Percentiles rank a stretch among this genome's conserved stretches.
Evolutionary conservation across 108 stramenopile genomes (phyloP).

Genomic region (Fragilariopsis cylindrus): DNA sequence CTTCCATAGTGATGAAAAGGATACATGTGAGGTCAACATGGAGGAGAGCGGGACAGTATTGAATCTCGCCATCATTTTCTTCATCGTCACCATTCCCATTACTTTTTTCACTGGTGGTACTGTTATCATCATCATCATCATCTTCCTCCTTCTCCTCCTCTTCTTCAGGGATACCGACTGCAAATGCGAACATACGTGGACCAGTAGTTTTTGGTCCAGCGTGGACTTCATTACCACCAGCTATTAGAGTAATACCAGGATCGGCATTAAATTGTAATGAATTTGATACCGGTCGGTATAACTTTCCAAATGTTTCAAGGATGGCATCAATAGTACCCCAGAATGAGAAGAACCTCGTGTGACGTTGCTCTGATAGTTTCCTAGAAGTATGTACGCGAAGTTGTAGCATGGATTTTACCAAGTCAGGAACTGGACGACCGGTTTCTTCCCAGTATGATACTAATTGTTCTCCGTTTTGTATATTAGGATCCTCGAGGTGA

Average conservation of each 20-base stretch:
- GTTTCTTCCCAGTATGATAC: conserved; percentile 25
- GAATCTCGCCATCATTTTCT: conserved; percentile 65
- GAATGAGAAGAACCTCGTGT: conserved; percentile 39
- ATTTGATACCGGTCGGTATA: conserved; percentile 51
- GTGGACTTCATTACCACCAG: conserved; percentile 75
- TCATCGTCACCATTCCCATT: conserved; percentile 29
- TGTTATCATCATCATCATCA: conserved; percentile 6
- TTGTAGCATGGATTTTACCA: conserved; percentile 27
- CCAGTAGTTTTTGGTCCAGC: conserved; percentile 54
- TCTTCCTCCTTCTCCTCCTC: background rate
- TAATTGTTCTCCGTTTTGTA: conserved; percentile 32
- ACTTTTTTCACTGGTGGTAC: background rate
- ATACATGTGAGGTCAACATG: conserved; percentile 67
- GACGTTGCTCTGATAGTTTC: conserved; percentile 15
- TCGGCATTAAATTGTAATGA: conserved; percentile 23
- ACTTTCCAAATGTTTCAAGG: conserved; percentile 57
- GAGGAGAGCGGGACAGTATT: conserved; percentile 64
- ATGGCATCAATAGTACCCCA: conserved; percentile 38
- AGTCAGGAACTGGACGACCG: conserved; percentile 9
- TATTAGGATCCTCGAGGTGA: conserved; percentile 23
- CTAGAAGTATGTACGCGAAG: conserved; percentile 5
- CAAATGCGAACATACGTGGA: conserved; percentile 76
- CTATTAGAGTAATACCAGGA: conserved; percentile 61
- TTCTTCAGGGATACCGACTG: conserved; percentile 57
- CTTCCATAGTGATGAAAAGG: conserved; percentile 46